A percentile compares a stretch with the other conserved stretches of the same genome.
phyloP scores from a whole-genome alignment of 192 early-diverging fungal genomes.

The Backusella liffmaniae region DNA sequence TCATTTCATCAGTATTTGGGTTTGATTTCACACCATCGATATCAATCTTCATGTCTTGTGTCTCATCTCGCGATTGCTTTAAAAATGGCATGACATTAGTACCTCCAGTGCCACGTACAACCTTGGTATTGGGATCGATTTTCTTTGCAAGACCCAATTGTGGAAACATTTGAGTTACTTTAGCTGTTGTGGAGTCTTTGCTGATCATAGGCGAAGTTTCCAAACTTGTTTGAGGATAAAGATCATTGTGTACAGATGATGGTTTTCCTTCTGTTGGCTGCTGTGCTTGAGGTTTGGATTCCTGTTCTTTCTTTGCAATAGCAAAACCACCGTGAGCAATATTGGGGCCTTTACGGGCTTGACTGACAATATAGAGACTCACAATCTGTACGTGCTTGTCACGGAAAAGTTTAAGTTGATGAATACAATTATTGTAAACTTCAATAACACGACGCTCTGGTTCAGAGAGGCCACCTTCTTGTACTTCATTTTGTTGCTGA shows the following conservation, averaged over 20 bases:
- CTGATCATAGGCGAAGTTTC: slow-evolving; percentile 17
- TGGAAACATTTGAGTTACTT: slow-evolving; percentile 25
- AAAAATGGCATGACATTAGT: slow-evolving; percentile 93
- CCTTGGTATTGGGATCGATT: slow-evolving; percentile 50
- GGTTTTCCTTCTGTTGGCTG: too few relatives aligned
- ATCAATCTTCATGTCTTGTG: slow-evolving; percentile 49
- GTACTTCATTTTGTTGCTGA: slow-evolving; percentile 11
- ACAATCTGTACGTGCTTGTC: slow-evolving; percentile 93
- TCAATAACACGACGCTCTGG: slow-evolving; percentile 46
- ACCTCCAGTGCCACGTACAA: slow-evolving; percentile 78
- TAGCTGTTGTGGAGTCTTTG: slow-evolving; percentile 12
- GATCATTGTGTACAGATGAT: not conserved
- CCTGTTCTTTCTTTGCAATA: slow-evolving; percentile 14
- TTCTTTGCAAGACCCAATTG: slow-evolving; percentile 57
- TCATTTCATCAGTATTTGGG: not conserved
- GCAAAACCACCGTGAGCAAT: slow-evolving; percentile 60
- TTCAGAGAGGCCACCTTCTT: slow-evolving; percentile 13
- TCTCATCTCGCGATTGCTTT: slow-evolving; percentile 87
- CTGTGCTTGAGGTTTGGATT: not conserved
- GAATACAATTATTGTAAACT: slow-evolving; percentile 80
- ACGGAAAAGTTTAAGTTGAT: slow-evolving; percentile 82
- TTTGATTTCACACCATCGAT: not conserved
- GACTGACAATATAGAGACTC: slow-evolving; percentile 85
- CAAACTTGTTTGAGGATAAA: slow-evolving; percentile 37
- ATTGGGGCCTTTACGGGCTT: slow-evolving; percentile 69